Percentiles rank a stretch among this genome's conserved stretches.
Evolutionary conservation across 306 rosid genomes (phyloP).

Genomic region (Mucuna pruriens): DNA sequence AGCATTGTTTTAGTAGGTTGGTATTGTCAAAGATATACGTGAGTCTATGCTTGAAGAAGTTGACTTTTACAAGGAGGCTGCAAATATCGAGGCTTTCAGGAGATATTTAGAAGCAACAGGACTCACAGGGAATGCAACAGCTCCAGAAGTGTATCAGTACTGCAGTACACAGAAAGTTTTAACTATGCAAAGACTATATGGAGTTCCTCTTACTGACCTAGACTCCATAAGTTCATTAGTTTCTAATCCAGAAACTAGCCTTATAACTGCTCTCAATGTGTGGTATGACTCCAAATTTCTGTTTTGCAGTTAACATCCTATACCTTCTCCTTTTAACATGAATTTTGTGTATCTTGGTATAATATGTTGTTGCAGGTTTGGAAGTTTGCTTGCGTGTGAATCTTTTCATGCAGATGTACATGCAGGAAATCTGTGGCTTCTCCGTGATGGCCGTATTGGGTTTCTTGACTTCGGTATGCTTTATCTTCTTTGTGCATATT

Average conservation of each 20-base stretch:
- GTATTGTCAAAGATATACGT: conserved; percentile 92
- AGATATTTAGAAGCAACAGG: conserved; percentile 86
- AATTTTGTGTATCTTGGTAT: conserved; percentile 31
- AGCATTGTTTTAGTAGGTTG: conserved; percentile 67
- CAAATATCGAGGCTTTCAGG: conserved; percentile 86
- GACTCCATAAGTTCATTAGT: conserved; percentile 88
- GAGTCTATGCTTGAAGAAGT: conserved; percentile 98
- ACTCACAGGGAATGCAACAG: conserved; percentile 90
- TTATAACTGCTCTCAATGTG: conserved; percentile 94
- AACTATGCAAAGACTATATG: conserved; percentile 93
- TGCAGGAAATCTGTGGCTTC: conserved; percentile 93
- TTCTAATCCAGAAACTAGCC: conserved; percentile 81
- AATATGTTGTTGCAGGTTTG: conserved; percentile 74
- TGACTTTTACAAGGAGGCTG: conserved; percentile 97
- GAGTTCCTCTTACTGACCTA: conserved; percentile 95
- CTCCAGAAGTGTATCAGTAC: conserved; percentile 84
- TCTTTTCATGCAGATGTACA: conserved; percentile 98
- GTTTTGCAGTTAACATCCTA: neutral
- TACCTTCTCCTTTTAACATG: conserved; percentile 31
- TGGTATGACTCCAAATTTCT: conserved; percentile 57
- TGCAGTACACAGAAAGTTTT: conserved; percentile 79
- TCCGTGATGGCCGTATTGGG: conserved; percentile 96
- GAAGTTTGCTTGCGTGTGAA: conserved; percentile 98
- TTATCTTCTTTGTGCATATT: conserved; percentile 25
- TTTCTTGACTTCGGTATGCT: conserved; percentile 94